phyloP scores from a whole-genome alignment of 2,329 filamentous ascomycete species.

The Sporothrix protearum region DNA sequence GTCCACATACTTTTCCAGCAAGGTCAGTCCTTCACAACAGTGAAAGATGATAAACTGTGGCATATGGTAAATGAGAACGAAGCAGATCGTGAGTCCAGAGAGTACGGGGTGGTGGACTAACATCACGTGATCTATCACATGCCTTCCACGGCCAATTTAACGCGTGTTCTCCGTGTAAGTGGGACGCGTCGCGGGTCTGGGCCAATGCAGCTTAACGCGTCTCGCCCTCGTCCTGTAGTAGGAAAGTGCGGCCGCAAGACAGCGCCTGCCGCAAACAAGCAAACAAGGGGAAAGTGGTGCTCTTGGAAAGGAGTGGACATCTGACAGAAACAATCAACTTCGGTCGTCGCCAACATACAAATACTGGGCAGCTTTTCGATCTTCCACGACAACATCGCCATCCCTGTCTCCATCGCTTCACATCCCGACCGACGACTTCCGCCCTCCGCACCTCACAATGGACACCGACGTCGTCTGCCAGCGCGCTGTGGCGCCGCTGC shows the following conservation, averaged over 20 bases:
- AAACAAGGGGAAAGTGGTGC: not conserved
- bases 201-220: conserved; percentile 20
- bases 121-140: not conserved
- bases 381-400: not conserved
- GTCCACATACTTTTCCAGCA: too few relatives aligned
- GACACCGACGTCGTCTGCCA: not conserved
- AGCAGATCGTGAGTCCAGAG: too few relatives aligned
- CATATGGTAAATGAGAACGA: too few relatives aligned
- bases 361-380: not conserved
- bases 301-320: not conserved
- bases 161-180: conserved; percentile 19
- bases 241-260: not conserved
- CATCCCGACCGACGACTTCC: not conserved
- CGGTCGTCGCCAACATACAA: not conserved
- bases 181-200: conserved; percentile 23
- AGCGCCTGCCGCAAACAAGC: not conserved
- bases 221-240: not conserved
- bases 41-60: too few relatives aligned
- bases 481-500: not conserved
- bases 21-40: too few relatives aligned
- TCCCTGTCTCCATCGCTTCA: not conserved
- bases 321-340: not conserved
- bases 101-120: too few relatives aligned
- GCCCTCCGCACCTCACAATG: not conserved
- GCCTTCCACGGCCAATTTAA: not conserved